A percentile compares a stretch with the other conserved stretches of the same genome.
These are phyloP conservation scores for Cryptomeria japonica DNA, from an alignment of 75 land plant species.

Conservation along the genomic window DNA sequence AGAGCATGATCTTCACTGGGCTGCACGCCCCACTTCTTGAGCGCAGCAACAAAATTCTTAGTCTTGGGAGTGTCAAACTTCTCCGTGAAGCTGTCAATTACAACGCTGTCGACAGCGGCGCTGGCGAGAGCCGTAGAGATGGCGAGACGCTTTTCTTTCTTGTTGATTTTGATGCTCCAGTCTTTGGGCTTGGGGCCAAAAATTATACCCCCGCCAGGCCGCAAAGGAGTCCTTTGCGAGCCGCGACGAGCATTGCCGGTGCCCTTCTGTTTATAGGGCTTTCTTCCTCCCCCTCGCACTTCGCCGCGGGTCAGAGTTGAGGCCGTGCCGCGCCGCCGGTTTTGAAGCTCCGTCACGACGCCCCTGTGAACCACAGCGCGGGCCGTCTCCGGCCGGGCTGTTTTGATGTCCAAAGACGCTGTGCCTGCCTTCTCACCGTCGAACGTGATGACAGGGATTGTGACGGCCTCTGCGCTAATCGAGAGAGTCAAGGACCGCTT, in stretches of 20 bases:
- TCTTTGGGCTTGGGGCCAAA: conserved; percentile 97
- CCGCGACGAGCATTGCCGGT: conserved; percentile 89
- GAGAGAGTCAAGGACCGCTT: neutral
- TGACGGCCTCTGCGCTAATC: conserved; percentile 30
- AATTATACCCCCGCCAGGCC: conserved; percentile 90
- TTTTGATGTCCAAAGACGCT: conserved; percentile 52
- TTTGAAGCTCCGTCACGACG: conserved; percentile 74
- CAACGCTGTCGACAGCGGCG: conserved; percentile 57
- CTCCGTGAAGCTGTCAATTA: conserved; percentile 76
- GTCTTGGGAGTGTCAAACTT: conserved; percentile 73
- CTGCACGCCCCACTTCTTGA: conserved; percentile 89
- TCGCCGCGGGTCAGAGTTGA: conserved; percentile 86
- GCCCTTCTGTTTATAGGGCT: conserved; percentile 93
- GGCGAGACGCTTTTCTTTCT: conserved; percentile 90
- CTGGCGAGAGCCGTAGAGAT: conserved; percentile 82
- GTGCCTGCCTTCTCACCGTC: conserved; percentile 64
- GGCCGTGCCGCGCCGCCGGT: conserved; percentile 87
- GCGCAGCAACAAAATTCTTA: conserved; percentile 70
- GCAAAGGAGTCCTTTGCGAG: conserved; percentile 77
- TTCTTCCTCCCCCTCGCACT: conserved; percentile 91
- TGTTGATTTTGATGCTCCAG: conserved; percentile 92
- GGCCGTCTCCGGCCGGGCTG: conserved; percentile 84
- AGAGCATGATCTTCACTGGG: conserved; percentile 55
- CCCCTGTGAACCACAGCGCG: conserved; percentile 89
- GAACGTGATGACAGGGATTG: conserved; percentile 77